Conservation (phyloP, 1,284 basidiomycete genomes). For the Lentinula novae-zelandiae region DNA sequence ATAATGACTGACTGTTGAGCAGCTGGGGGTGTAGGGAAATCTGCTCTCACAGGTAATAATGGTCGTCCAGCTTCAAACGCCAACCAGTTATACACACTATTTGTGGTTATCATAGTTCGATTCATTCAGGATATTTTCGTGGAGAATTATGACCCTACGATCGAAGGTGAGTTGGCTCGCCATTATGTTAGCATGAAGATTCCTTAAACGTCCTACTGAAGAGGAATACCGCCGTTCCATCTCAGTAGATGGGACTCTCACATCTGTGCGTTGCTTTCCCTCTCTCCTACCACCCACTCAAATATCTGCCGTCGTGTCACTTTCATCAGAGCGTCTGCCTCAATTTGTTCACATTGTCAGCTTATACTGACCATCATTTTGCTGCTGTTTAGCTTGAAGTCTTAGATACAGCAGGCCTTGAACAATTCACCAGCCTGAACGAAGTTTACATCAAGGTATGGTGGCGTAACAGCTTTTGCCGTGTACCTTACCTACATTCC, state of each 20-base stretch:
- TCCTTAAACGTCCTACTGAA: conserved; percentile 23
- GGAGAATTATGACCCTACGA: conserved; percentile 78
- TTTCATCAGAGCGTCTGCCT: conserved; percentile 1
- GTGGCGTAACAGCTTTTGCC: background rate
- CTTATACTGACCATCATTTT: conserved; percentile 11
- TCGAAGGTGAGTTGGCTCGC: conserved; percentile 9
- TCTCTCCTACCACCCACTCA: conserved; percentile 7
- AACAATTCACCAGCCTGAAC: conserved; percentile 77
- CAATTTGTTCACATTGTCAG: conserved; percentile 16
- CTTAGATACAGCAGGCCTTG: conserved; percentile 87
- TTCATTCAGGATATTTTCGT: conserved; percentile 54
- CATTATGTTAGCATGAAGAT: background rate
- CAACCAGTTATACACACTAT: background rate
- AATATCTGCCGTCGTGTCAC: conserved; percentile 13
- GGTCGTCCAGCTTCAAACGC: background rate
- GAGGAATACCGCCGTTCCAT: conserved; percentile 65
- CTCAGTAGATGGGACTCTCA: conserved; percentile 57
- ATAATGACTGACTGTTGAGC: conserved; percentile 11
- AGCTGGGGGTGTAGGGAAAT: conserved; percentile 86
- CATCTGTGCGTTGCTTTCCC: conserved; percentile 39
- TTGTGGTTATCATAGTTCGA: background rate
- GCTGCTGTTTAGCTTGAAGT: conserved; percentile 63
- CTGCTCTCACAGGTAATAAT: conserved; percentile 57
- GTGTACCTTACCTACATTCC: background rate
- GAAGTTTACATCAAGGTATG: conserved; percentile 75